Evolutionary conservation across 164 flowering plant species (phyloP), one percentile per base, ranked within the genome.

Genomic region (Platanus orientalis): DNA sequence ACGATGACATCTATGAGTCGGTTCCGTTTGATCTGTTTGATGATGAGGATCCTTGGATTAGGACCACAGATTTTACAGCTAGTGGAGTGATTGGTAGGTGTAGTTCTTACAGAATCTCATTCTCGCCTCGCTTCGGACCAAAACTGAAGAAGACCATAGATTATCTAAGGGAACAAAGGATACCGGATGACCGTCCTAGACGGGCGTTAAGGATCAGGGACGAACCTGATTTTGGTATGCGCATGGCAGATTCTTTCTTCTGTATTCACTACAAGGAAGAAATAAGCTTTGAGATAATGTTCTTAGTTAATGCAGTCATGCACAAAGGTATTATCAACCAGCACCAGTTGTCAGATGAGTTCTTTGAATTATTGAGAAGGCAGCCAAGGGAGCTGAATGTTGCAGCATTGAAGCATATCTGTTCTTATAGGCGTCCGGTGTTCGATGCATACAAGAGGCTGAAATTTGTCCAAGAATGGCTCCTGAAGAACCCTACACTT

Each of bases 1-100:
- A 87, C 79, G 99, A 95, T 71, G 92, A 95, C 61, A 82, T 92
- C 50, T 69, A 76, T 52, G 81, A 67, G 20, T 42, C 85, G 2
- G 87, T 80, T 61, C 82, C 96, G 20, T 90, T 70, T 71, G 90
- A 84, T 70, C 39, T 95, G 73, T 74, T 95, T 72, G 98, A 92
- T 70, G 96, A 92, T 70, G 97, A 92, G 66, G 98, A 92, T 69
- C 95, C 92, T 4, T 92, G 98, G 99, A 90, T 95, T 29, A 71
- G 98, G 61, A 90, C 98, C 29, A 84, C 91, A 9, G 99, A 95
- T 79, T 88, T 90, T 63, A 87, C 95, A 20, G 66, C 68, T 14
- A 76, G 83, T 75, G 89, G 90, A n/a, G 92, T 85, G 13, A 78
- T 92, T 71, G 96, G 99, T 17, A 72, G 94, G 39, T 92, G 97